Evolutionary conservation across 805 yeast species (phyloP).

Genomic region (Cyberlindnera mrakii): DNA sequence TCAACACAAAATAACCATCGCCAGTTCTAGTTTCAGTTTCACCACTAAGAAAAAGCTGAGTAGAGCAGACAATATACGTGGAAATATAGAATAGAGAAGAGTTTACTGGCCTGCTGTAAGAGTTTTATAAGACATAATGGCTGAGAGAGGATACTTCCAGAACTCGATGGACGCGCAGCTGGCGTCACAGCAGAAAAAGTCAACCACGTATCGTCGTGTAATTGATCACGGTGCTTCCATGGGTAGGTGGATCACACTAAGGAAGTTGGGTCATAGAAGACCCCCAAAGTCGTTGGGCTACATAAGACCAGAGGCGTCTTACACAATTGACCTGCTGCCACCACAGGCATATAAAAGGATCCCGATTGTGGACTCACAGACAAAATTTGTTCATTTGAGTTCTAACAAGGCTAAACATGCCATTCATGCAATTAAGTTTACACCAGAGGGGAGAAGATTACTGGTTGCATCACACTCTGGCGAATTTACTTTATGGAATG

Average conservation of each 20-base stretch:
- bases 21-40: neutral
- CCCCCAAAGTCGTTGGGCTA: slow-evolving; percentile 36
- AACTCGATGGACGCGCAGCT: slow-evolving; percentile 23
- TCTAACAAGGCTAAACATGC: slow-evolving; percentile 90
- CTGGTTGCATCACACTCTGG: slow-evolving; percentile 90
- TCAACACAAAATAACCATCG: neutral
- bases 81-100: neutral
- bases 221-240: slow-evolving; percentile 73
- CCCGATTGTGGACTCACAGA: slow-evolving; percentile 57
- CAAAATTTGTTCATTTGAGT: slow-evolving; percentile 85
- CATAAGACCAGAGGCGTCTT: slow-evolving; percentile 65
- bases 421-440: slow-evolving; percentile 87
- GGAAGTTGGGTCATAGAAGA: slow-evolving; percentile 36
- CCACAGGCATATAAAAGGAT: slow-evolving; percentile 49
- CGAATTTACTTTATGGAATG: slow-evolving; percentile 96
- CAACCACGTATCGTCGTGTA: slow-evolving; percentile 55
- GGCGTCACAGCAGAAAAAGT: slow-evolving; percentile 39
- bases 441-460: slow-evolving; percentile 91
- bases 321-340: slow-evolving; percentile 58
- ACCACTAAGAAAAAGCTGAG: too few species aligned
- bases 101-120: neutral
- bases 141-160: slow-evolving; percentile 12
- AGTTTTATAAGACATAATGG: neutral
- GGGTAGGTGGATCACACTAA: slow-evolving; percentile 55
- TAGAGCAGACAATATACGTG: neutral